Base-by-base conservation (phyloP, 2,329 filamentous ascomycete genomes). In the Aspergillus neoniger region DNA sequence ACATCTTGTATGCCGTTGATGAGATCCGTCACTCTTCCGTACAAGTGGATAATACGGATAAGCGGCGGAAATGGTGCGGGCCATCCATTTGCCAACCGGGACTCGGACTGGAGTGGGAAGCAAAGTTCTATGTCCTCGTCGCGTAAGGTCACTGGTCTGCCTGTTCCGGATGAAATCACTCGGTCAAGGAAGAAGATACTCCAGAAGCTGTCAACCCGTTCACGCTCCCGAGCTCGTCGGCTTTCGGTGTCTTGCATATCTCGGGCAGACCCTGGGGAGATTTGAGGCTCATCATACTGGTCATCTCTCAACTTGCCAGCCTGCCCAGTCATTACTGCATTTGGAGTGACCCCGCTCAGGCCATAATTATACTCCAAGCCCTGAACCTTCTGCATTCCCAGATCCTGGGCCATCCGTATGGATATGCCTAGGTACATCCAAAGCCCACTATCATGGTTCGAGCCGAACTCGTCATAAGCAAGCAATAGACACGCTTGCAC, bases 361-460 rank as follows among this genome's bases (percentile, higher is more conserved):
- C 85, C 85, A 62, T 78, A 79, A 61, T 81, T 82, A 57, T 84
- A 82, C 61, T 79, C 83, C 43, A 96, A 82, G 0, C 91, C 92
- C 64, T 93, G 88, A 15, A 90, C 82, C 65, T 92, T 96, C 67
- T 94, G 91, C 65, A 96, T 81, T 0, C 92, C 92, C 9, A 96
- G 77, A 70, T 92, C 89, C 62, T 91, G 85, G 0, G 89, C 89
- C 86, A 92, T 90, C 4, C 92, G 88, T 62, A 96, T 96, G 0
- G 92, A 89, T 55, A 94, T 88, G 0, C 92, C 92, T 1, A 96
- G 81, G 71, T 96, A 96, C 91, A 96, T 96, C 92, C 92, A 96
- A 6, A 96, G 76, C 0, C 91, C 91, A 72, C 91, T 96, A 70
- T 96, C 92, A 68, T 93, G 91, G 65, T 91, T 91, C 10, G 91